Base-by-base conservation (phyloP, 2,329 filamentous ascomycete genomes). In the Podosphaera xanthii region DNA sequence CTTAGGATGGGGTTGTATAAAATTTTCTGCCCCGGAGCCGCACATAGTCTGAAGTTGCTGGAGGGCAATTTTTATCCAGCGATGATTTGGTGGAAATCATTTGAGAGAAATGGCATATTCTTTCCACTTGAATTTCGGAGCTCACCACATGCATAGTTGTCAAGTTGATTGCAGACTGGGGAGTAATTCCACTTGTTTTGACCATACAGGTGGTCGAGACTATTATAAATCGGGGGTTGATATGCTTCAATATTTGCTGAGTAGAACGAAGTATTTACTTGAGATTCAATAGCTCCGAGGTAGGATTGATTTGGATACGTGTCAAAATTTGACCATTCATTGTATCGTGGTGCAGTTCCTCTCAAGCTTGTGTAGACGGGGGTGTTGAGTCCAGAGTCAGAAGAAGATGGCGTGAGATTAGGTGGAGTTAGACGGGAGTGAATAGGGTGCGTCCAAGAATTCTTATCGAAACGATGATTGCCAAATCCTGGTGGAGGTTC, bases 381-480 rank as follows among this genome's bases (percentile, higher is more conserved):
- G 48, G 76, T 78, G 57, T 74, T 74, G 31, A 76, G 73, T 48
- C 75, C 76, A 42, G 76, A 77, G 60, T 76, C 75, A 14, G 75
- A 74, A 53, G 75, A 75, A 35, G 76, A 78, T 61, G 77, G 77
- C 54, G 76, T 78, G 61, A 73, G 68, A 61, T 75, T 65, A 64
- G 64, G 65, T 65, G 64, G 65, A 61, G 65, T 67, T 54, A 65
- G 64, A 62, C 67, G 66, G 8, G 64, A 36, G 69, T 70, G 70
- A 12, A n/a, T 8, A 2, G 46, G 22, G 30, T 70, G 64, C 64
- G 69, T 56, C 68, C 68, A 70, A 38, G 64, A 58, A 40, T 52
- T 57, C 42, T 67, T 65, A 30, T 68, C 67, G 50, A 68, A 69
- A 14, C 62, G 61, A 61, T 66, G 58, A 60, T 66, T 62, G 63